These are phyloP conservation scores for Rhynchosporium graminicola DNA, from an alignment of 2,329 filamentous ascomycete genomes.

Conservation along the genomic window DNA sequence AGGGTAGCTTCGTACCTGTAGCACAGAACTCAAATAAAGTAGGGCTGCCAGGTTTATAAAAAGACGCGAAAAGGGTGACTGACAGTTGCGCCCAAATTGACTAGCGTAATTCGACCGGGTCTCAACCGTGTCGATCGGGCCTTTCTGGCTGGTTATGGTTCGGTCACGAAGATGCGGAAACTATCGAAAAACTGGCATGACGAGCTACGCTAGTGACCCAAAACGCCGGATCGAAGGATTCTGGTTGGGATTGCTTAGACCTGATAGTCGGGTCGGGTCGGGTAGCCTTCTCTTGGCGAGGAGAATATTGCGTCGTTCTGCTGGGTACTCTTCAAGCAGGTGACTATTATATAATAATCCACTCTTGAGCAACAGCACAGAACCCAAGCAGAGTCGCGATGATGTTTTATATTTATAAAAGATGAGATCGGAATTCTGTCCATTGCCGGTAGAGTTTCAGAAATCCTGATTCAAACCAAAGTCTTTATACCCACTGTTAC, in stretches of 20 bases:
- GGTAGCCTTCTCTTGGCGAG: too few relatives aligned
- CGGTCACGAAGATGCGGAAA: background rate
- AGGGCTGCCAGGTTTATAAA: conserved; percentile 4
- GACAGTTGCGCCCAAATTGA: background rate
- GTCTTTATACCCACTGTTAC: too few relatives aligned
- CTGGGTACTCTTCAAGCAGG: too few relatives aligned
- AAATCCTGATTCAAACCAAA: too few relatives aligned
- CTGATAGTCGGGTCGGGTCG: background rate
- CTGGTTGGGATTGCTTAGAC: conserved; percentile 6
- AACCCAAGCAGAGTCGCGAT: too few relatives aligned
- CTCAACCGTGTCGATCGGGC: background rate
- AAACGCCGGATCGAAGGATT: background rate
- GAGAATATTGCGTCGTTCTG: too few relatives aligned
- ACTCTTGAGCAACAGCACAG: too few relatives aligned
- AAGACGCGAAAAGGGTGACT: background rate
- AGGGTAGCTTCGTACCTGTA: too few relatives aligned
- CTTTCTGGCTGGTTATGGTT: background rate
- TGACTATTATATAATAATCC: too few relatives aligned
- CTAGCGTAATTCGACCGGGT: background rate
- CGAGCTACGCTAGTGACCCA: background rate
- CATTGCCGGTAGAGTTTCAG: too few relatives aligned
- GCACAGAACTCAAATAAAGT: background rate
- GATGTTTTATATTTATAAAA: too few relatives aligned
- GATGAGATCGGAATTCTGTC: too few relatives aligned
- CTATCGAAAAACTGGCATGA: background rate